Evolutionary conservation across 2,329 filamentous ascomycete genomes (phyloP).

Genomic region (Emergomyces orientalis): DNA sequence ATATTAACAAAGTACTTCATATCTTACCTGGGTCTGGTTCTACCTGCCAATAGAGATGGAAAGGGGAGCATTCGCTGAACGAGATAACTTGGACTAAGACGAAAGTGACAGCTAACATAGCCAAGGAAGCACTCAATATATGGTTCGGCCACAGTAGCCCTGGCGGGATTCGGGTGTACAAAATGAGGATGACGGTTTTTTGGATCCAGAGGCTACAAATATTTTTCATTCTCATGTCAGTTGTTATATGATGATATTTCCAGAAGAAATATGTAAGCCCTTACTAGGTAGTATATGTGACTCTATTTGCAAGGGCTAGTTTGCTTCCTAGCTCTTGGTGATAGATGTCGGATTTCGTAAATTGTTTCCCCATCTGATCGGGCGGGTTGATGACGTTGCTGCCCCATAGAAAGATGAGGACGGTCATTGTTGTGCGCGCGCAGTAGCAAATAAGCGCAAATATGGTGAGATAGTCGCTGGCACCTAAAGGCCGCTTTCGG

Average conservation of each 20-base stretch:
- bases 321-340: conserved; percentile 18
- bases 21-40: conserved; percentile 32
- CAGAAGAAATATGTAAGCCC: not conserved
- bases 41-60: conserved; percentile 50
- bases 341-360: not conserved
- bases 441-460: conserved; percentile 6
- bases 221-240: not conserved
- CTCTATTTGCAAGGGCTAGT: conserved; percentile 16
- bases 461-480: conserved; percentile 12
- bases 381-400: conserved; percentile 5
- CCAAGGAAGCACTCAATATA: conserved; percentile 21
- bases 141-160: conserved; percentile 15
- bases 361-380: not conserved
- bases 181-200: conserved; percentile 19
- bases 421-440: conserved; percentile 2
- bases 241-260: not conserved
- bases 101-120: conserved; percentile 25
- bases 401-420: conserved; percentile 9
- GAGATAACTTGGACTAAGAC: conserved; percentile 26
- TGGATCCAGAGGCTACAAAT: conserved; percentile 18
- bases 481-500: conserved; percentile 3
- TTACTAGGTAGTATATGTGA: conserved; percentile 19
- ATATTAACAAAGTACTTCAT: not conserved
- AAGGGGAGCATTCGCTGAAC: conserved; percentile 37
- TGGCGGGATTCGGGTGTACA: conserved; percentile 19